These are phyloP conservation scores for Ceratocystis cacaofunesta DNA, from an alignment of 2,329 filamentous ascomycete genomes.

Conservation along the genomic window DNA sequence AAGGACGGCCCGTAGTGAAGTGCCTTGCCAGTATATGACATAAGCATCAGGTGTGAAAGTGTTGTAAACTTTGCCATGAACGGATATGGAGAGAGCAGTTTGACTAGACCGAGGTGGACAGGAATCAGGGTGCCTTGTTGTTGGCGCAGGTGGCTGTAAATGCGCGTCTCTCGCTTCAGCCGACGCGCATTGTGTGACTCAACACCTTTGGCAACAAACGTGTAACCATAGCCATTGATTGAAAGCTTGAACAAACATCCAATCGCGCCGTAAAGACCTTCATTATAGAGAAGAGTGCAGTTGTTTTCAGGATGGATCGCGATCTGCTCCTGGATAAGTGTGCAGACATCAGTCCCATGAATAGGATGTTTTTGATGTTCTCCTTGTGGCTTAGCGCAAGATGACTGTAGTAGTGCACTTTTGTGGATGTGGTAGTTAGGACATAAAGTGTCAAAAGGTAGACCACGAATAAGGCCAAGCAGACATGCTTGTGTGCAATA, in stretches of 20 bases:
- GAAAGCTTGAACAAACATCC: background rate
- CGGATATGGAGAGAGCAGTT: background rate
- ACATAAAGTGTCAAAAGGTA: no score
- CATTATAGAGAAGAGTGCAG: background rate
- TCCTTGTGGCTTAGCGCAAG: no score
- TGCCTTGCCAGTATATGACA: slow-evolving; percentile 23
- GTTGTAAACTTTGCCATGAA: background rate
- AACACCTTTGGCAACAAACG: background rate
- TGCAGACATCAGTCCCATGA: no score
- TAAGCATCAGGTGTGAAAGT: background rate
- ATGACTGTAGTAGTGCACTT: no score
- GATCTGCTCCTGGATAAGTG: background rate
- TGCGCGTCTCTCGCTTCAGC: background rate
- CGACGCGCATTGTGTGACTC: background rate
- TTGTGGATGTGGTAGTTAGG: no score
- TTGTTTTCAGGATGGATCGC: background rate
- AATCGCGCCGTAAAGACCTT: background rate
- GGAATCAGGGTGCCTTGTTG: background rate
- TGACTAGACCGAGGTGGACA: background rate
- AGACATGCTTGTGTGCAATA: no score
- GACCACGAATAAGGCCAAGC: no score
- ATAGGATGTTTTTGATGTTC: no score
- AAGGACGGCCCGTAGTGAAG: no score
- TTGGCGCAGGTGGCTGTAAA: background rate
- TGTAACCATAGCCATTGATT: background rate